Evolutionary conservation across 768 basidiomycete genomes (phyloP).

Genomic region (Lactarius sanguifluus): DNA sequence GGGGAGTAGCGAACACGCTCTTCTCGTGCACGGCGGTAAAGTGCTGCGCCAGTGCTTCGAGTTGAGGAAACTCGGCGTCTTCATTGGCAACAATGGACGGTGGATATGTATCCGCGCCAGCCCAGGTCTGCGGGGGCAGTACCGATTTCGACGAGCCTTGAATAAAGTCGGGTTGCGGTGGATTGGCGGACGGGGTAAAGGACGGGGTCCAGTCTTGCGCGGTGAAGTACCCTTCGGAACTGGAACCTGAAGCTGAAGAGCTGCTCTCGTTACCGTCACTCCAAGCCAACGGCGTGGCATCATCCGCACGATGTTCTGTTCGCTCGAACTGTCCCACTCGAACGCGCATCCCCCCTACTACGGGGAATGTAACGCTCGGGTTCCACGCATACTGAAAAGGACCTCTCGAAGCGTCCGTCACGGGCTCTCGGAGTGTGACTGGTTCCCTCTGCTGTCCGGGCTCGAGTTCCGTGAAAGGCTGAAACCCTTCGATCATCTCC

Average conservation of each 20-base stretch:
- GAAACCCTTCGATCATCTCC: constrained; percentile 21
- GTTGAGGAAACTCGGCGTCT: constrained; percentile 1
- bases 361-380: constrained; percentile 15
- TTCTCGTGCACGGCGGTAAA: constrained; percentile 10
- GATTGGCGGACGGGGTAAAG: neutral
- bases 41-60: constrained; percentile 14
- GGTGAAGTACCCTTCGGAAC: constrained; percentile 19
- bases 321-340: constrained; percentile 23
- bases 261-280: neutral
- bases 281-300: neutral
- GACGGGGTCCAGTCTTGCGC: constrained; percentile 15
- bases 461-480: constrained; percentile 22
- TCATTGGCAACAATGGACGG: neutral
- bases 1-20: neutral
- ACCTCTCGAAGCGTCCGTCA: neutral
- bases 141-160: constrained; percentile 18
- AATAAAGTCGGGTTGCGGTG: constrained; percentile 15
- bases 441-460: constrained; percentile 9
- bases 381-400: constrained; percentile 14
- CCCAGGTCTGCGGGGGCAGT: neutral
- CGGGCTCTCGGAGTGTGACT: constrained; percentile 13
- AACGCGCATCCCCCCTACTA: constrained; percentile 21
- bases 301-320: neutral
- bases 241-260: neutral
- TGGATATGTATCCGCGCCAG: neutral